Evolutionary conservation across 148 eudicot species (phyloP).

Genomic region (Drosera capensis): DNA sequence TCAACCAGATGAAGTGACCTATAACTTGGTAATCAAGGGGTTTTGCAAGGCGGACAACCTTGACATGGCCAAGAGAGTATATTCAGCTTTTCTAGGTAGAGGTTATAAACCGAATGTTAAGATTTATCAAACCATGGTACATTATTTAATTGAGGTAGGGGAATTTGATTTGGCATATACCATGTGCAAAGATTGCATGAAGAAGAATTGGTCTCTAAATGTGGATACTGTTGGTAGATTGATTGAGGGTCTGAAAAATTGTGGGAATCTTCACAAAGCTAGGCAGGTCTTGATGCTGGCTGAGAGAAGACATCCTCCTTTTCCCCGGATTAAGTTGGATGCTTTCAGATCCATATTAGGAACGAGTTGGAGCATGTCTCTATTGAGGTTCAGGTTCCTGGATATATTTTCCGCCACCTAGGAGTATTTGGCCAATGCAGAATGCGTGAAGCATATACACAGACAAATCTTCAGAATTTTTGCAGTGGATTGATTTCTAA

Average conservation of each 20-base stretch:
- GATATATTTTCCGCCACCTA: neutral
- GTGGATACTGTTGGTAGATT: slow-evolving; percentile 38
- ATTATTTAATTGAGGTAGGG: slow-evolving; percentile 48
- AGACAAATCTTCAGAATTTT: neutral
- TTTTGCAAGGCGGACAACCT: slow-evolving; percentile 48
- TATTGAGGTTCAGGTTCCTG: neutral
- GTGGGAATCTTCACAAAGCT: slow-evolving; percentile 45
- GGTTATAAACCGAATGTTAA: slow-evolving; percentile 49
- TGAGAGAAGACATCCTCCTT: slow-evolving; percentile 33
- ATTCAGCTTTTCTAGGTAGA: slow-evolving; percentile 34
- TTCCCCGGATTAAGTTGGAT: slow-evolving; percentile 21
- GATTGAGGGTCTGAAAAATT: slow-evolving; percentile 41
- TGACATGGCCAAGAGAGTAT: slow-evolving; percentile 69
- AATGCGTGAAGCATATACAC: neutral
- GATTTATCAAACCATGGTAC: slow-evolving; percentile 83
- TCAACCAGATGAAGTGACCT: slow-evolving; percentile 59
- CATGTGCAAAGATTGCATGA: slow-evolving; percentile 57
- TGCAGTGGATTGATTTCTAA: too few species aligned
- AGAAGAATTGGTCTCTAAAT: slow-evolving; percentile 44
- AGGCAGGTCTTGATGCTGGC: slow-evolving; percentile 28
- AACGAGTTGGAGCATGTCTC: slow-evolving; percentile 7
- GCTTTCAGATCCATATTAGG: slow-evolving; percentile 30
- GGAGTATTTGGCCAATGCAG: neutral
- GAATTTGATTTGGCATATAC: slow-evolving; percentile 52
- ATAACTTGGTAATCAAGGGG: slow-evolving; percentile 81